phyloP scores from a whole-genome alignment of 441 rosid genomes.

The Geranium incanum region DNA sequence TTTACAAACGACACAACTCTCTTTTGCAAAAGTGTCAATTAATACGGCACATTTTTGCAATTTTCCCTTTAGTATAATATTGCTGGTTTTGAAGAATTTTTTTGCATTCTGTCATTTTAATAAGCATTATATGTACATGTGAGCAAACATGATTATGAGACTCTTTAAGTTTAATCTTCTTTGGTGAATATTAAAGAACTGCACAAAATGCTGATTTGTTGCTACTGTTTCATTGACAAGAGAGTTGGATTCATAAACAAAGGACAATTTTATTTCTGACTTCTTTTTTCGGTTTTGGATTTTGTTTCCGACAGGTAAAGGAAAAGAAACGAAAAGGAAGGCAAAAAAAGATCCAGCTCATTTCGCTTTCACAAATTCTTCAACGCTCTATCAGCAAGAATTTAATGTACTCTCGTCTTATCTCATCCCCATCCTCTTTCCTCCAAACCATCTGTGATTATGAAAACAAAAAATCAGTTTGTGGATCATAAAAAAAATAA shows the following conservation, averaged over 20 bases:
- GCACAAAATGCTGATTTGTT: slow-evolving; percentile 21
- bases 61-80: no score
- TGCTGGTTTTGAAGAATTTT: no score
- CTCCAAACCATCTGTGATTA: slow-evolving; percentile 38
- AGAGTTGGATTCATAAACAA: slow-evolving; percentile 18
- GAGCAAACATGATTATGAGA: neutral
- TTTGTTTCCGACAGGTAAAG: slow-evolving; percentile 32
- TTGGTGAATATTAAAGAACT: slow-evolving; percentile 2
- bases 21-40: no score
- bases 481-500: neutral
- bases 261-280: slow-evolving; percentile 29
- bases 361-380: slow-evolving; percentile 10
- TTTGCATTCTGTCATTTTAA: neutral
- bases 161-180: no score
- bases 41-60: no score
- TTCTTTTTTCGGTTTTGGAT: slow-evolving; percentile 19
- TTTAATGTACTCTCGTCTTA: slow-evolving; percentile 12
- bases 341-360: slow-evolving; percentile 26
- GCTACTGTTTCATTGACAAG: slow-evolving; percentile 23
- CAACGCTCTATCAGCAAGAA: slow-evolving; percentile 22
- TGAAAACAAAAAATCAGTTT: neutral
- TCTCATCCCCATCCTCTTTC: slow-evolving; percentile 22
- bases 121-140: slow-evolving; percentile 3
- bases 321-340: slow-evolving; percentile 18
- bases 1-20: no score